Evolutionary conservation across 345 rosid genomes (phyloP), one percentile per base, ranked within the genome.

Genomic region (Conringia planisiliqua): DNA sequence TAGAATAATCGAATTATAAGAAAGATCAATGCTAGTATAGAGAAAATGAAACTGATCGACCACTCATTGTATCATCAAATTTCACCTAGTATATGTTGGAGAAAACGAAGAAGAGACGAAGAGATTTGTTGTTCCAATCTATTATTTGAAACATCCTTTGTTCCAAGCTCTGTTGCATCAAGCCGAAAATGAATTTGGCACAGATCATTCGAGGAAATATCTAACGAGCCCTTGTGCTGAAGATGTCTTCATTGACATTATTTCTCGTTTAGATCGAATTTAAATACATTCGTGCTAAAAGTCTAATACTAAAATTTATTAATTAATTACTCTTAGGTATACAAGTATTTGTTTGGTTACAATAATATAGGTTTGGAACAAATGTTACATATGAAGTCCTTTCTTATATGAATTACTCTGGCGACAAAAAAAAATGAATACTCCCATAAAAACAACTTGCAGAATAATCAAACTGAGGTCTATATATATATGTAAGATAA

Each of bases 71-170:
- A n/a, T n/a, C n/a, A n/a, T n/a, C n/a, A n/a, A n/a, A n/a, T n/a
- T n/a, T n/a, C n/a, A n/a, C n/a, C n/a, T n/a, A n/a, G n/a, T n/a
- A n/a, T n/a, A n/a, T n/a, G 66, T 66, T 27, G 78, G 78, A 50
- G 56, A 43, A 68, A 38, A 60, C 12, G 86, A 81, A 20, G 32
- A 35, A 38, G 24, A 67, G 59, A 82, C 39, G 69, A 84, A 71
- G 71, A 62, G 83, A 56, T 82, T 68, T 57, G 48, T 78, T 20
- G 76, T 83, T 68, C 83, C 87, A 27, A 10, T 80, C 11, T 82
- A 83, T 11, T 83, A 56, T 74, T 56, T 86, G 73, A 81, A 63
- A 44, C 74, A 81, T 13, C 80, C 85, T 57, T 54, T 57, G 14
- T 84, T 86, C 35, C 88, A 62, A 57, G 33, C 65, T 16, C 62